Evolutionary conservation across 108 stramenopile species (phyloP).

Genomic region (Schizochytrium sp.): DNA sequence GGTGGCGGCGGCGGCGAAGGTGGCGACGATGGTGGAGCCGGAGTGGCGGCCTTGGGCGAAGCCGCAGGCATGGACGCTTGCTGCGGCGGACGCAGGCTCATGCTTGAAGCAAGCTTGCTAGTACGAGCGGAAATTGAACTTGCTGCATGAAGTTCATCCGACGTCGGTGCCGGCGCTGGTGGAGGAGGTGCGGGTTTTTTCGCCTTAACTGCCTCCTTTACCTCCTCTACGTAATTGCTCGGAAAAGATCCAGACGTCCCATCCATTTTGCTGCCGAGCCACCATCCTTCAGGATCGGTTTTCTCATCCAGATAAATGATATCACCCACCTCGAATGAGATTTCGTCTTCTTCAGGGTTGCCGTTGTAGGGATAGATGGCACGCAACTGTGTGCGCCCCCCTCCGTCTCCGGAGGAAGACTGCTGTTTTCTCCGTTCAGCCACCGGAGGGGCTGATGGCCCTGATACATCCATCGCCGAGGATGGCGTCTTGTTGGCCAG

Average conservation of each 20-base stretch:
- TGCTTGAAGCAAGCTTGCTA: neutral
- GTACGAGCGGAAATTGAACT: neutral
- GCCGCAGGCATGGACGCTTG: too few species aligned
- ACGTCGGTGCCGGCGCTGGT: neutral
- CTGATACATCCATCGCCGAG: too few species aligned
- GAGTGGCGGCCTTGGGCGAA: too few species aligned
- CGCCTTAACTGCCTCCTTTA: neutral
- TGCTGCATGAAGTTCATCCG: neutral
- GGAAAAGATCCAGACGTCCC: neutral
- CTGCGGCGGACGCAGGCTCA: too few species aligned
- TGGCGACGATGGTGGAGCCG: too few species aligned
- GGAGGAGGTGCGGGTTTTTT: neutral
- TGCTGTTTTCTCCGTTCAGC: too few species aligned
- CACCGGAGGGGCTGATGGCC: too few species aligned
- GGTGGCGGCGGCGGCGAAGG: neutral
- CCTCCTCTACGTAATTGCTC: neutral
- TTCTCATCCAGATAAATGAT: neutral
- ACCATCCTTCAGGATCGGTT: neutral
- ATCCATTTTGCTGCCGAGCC: neutral
- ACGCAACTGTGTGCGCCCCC: neutral
- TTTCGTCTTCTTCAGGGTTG: neutral
- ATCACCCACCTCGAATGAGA: neutral
- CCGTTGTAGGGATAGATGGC: neutral
- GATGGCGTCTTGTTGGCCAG: too few species aligned
- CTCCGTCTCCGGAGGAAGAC: too few species aligned